Conservation (phyloP, 2,329 filamentous ascomycete species). For the Coccinonectria pachysandricola region DNA sequence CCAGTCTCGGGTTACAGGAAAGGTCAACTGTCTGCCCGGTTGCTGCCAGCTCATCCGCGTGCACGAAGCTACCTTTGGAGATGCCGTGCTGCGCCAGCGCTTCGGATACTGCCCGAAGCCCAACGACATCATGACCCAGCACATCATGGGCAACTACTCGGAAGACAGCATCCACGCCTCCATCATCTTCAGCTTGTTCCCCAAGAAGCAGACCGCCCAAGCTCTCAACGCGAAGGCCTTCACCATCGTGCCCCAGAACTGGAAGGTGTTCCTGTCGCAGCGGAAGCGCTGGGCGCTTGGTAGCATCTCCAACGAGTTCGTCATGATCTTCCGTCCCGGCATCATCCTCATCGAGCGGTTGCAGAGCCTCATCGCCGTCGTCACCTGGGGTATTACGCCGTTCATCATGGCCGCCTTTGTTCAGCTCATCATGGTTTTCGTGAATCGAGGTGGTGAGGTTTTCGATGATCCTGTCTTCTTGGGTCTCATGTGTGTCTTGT, state of each 20-base stretch:
- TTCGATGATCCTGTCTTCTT: slow-evolving; percentile 27
- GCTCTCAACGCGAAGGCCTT: slow-evolving; percentile 36
- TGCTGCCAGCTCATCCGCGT: slow-evolving; percentile 41
- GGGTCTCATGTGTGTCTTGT: slow-evolving; percentile 26
- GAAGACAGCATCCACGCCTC: slow-evolving; percentile 40
- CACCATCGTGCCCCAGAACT: slow-evolving; percentile 34
- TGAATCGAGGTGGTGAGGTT: slow-evolving; percentile 21
- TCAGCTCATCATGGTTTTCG: slow-evolving; percentile 26
- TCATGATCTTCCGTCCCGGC: slow-evolving; percentile 34
- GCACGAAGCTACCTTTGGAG: slow-evolving; percentile 38
- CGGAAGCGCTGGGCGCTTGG: slow-evolving; percentile 39
- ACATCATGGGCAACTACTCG: slow-evolving; percentile 38
- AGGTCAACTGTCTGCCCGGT: slow-evolving; percentile 38
- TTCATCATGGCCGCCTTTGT: slow-evolving; percentile 33
- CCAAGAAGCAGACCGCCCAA: slow-evolving; percentile 33
- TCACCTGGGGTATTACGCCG: slow-evolving; percentile 35
- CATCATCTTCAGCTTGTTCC: slow-evolving; percentile 36
- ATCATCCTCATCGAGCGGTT: slow-evolving; percentile 33
- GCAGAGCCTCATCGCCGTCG: slow-evolving; percentile 34
- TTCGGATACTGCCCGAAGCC: slow-evolving; percentile 39
- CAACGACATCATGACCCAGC: slow-evolving; percentile 37
- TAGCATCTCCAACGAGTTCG: slow-evolving; percentile 37
- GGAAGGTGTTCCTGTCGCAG: slow-evolving; percentile 38
- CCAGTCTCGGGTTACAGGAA: slow-evolving; percentile 38
- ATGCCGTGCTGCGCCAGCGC: slow-evolving; percentile 32